A percentile compares a stretch with the other conserved stretches of the same genome.
phyloP scores from a whole-genome alignment of 805 yeast species.

The Blastobotrys parvus region DNA sequence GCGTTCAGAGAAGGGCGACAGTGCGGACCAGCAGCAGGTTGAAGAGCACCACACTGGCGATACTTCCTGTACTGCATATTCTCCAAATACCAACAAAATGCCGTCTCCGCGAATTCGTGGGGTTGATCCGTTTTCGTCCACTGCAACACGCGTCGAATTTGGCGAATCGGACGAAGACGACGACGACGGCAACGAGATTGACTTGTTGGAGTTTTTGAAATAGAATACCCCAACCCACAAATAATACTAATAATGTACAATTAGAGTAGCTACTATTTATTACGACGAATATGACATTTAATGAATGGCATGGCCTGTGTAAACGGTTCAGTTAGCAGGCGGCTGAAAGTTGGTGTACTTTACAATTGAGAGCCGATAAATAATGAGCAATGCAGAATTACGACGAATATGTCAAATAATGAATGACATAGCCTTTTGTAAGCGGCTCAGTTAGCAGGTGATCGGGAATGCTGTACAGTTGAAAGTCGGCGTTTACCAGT shows the following conservation, averaged over 20 bases:
- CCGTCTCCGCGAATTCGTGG: too few relatives aligned
- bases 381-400: too few relatives aligned
- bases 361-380: too few relatives aligned
- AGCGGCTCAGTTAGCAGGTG: conserved; percentile 8
- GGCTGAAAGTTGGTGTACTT: too few relatives aligned
- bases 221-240: too few relatives aligned
- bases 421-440: conserved; percentile 14
- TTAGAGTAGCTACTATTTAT: too few relatives aligned
- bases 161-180: background rate
- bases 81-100: too few relatives aligned
- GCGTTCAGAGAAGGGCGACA: background rate
- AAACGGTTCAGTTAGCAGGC: too few relatives aligned
- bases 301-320: background rate
- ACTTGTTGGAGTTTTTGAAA: conserved; percentile 3
- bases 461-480: conserved; percentile 15
- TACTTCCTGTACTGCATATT: too few relatives aligned
- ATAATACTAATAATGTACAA: too few relatives aligned
- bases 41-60: background rate
- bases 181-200: conserved; percentile 1
- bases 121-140: background rate
- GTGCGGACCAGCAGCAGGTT: background rate
- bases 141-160: background rate
- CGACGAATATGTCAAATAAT: conserved; percentile 3
- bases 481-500: conserved; percentile 28
- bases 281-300: too few relatives aligned